phyloP scores from a whole-genome alignment of 495 filamentous ascomycete species.

The Niebla homalea region DNA sequence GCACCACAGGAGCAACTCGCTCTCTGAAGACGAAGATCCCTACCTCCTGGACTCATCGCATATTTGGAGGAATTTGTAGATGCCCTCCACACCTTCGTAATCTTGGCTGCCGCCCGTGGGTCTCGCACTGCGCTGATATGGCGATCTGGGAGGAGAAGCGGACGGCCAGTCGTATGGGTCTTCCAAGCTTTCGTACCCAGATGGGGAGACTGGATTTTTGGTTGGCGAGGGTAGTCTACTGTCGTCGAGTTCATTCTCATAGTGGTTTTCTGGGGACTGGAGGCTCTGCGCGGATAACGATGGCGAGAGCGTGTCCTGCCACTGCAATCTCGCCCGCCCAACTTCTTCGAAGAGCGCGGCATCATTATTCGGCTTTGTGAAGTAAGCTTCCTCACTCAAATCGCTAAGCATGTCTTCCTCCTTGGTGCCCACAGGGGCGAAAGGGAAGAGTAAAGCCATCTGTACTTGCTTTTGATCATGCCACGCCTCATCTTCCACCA shows the following conservation, averaged over 20 bases:
- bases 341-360: slow-evolving; percentile 13
- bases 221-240: slow-evolving; percentile 5
- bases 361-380: slow-evolving; percentile 19
- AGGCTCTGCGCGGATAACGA: slow-evolving; percentile 5
- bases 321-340: slow-evolving; percentile 31
- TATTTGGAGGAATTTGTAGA: slow-evolving; percentile 76
- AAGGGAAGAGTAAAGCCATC: slow-evolving; percentile 74
- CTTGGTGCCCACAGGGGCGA: slow-evolving; percentile 44
- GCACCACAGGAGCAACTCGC: no score
- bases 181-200: slow-evolving; percentile 25
- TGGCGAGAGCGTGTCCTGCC: slow-evolving; percentile 45
- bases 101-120: slow-evolving; percentile 32
- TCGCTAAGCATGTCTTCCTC: slow-evolving; percentile 2
- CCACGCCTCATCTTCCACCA: slow-evolving; percentile 69
- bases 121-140: slow-evolving; percentile 18
- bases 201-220: slow-evolving; percentile 5
- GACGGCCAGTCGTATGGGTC: slow-evolving; percentile 21
- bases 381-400: slow-evolving; percentile 13
- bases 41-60: slow-evolving; percentile 51
- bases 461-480: slow-evolving; percentile 44
- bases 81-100: slow-evolving; percentile 73
- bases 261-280: slow-evolving; percentile 21
- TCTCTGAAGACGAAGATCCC: no score
- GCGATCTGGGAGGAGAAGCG: background rate
- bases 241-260: slow-evolving; percentile 14